Percentiles rank a stretch among this genome's conserved stretches.
These are phyloP conservation scores for Vitis cinerea DNA, from an alignment of 164 flowering plant species.

Conservation along the genomic window DNA sequence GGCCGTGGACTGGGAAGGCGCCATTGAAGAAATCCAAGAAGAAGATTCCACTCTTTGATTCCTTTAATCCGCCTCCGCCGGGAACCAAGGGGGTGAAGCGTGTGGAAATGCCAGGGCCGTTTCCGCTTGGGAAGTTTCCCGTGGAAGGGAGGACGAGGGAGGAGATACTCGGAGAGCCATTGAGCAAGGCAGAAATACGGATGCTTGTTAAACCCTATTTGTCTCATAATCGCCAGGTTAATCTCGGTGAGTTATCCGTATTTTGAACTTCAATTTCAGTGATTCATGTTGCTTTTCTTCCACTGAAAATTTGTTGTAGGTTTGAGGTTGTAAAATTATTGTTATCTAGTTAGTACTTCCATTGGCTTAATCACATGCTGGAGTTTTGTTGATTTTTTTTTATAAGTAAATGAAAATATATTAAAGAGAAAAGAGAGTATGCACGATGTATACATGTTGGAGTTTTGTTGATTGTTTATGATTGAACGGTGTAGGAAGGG, in stretches of 20 bases:
- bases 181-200: constrained; percentile 57
- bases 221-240: constrained; percentile 77
- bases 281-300: neutral
- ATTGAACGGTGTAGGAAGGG: constrained; percentile 62
- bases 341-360: no score
- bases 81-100: constrained; percentile 41
- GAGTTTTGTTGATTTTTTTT: no score
- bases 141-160: constrained; percentile 49
- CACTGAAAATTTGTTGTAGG: neutral
- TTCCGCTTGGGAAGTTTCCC: constrained; percentile 45
- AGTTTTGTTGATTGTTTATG: neutral
- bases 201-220: constrained; percentile 60
- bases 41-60: constrained; percentile 63
- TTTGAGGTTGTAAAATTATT: no score
- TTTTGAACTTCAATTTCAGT: neutral
- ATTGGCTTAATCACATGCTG: no score
- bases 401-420: no score
- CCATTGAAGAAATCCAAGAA: constrained; percentile 63
- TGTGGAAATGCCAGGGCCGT: constrained; percentile 54
- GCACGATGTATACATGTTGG: no score
- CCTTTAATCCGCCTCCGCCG: constrained; percentile 40
- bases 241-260: constrained; percentile 61
- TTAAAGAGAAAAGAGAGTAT: no score
- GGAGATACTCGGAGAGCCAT: constrained; percentile 77
- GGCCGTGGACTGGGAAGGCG: constrained; percentile 98